Conservation (phyloP, 2,329 filamentous ascomycete genomes). For the Gaeumannomyces sp. region DNA sequence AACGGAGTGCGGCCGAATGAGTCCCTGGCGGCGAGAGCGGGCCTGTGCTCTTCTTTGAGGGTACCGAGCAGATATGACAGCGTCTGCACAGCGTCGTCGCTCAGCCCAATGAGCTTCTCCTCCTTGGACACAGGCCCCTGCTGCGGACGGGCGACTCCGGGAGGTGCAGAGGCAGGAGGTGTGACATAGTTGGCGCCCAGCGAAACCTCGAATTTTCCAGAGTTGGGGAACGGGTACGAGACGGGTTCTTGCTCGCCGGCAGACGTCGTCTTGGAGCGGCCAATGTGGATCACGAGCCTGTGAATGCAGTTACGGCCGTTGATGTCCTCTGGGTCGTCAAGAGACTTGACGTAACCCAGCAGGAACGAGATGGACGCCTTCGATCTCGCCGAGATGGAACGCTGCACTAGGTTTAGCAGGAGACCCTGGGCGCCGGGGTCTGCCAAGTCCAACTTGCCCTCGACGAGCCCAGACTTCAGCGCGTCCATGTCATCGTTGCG, state of each 20-base stretch:
- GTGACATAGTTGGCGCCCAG: constrained; percentile 70
- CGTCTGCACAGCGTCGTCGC: constrained; percentile 71
- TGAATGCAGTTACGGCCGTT: constrained; percentile 93
- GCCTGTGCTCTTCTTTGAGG: constrained; percentile 61
- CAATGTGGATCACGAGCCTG: constrained; percentile 85
- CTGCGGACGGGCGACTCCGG: constrained; percentile 38
- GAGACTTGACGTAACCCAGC: constrained; percentile 58
- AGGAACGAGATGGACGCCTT: constrained; percentile 66
- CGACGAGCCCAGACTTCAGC: constrained; percentile 51
- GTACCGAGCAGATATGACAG: constrained; percentile 57
- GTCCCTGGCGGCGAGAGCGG: constrained; percentile 63
- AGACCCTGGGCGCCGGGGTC: constrained; percentile 55
- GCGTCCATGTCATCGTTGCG: constrained; percentile 57
- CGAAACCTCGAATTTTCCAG: constrained; percentile 30
- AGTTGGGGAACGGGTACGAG: constrained; percentile 41
- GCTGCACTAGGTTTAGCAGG: constrained; percentile 74
- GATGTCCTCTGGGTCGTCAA: constrained; percentile 87
- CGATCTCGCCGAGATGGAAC: constrained; percentile 65
- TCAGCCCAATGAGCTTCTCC: constrained; percentile 55
- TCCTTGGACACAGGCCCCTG: constrained; percentile 61
- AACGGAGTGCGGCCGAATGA: constrained; percentile 77
- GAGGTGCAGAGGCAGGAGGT: constrained; percentile 55
- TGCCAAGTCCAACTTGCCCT: constrained; percentile 47
- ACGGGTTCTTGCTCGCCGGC: constrained; percentile 44
- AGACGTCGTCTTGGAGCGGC: constrained; percentile 56